phyloP scores from a whole-genome alignment of 2,329 filamentous ascomycete species.

The Monosporascus sp. region DNA sequence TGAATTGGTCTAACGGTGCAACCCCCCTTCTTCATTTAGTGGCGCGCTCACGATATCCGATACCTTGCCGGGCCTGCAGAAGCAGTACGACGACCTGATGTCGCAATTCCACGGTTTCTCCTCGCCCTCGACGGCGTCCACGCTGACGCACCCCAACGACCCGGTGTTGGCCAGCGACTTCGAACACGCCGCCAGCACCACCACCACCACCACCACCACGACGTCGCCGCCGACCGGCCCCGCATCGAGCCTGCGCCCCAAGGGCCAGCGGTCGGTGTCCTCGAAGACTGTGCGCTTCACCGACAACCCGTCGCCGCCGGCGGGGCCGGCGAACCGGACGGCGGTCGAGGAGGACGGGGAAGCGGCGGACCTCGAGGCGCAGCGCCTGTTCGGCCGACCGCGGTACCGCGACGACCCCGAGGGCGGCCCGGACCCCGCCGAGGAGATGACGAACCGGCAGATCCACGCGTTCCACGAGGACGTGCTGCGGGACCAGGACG shows the following conservation, averaged over 20 bases:
- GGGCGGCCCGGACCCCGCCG: constrained; percentile 31
- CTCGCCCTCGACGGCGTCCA: constrained; percentile 41
- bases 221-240: constrained; percentile 32
- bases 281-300: constrained; percentile 83
- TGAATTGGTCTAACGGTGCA: neutral
- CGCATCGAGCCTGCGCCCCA: constrained; percentile 22
- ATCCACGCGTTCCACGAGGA: constrained; percentile 79
- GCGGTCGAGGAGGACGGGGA: constrained; percentile 30
- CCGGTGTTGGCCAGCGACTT: constrained; percentile 58
- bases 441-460: constrained; percentile 68
- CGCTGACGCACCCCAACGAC: constrained; percentile 58
- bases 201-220: constrained; percentile 22
- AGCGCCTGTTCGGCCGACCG: constrained; percentile 37
- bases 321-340: constrained; percentile 10
- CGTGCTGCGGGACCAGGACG: constrained; percentile 84
- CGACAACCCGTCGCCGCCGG: constrained; percentile 48
- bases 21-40: constrained; percentile 31
- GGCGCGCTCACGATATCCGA: constrained; percentile 48
- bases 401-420: constrained; percentile 68
- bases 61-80: constrained; percentile 61
- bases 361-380: constrained; percentile 28
- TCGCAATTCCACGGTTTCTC: constrained; percentile 72
- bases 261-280: constrained; percentile 31
- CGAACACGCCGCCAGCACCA: constrained; percentile 52
- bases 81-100: constrained; percentile 71